Base-by-base conservation (phyloP, 1,284 basidiomycete species). In the Uromyces viciae-fabae region DNA sequence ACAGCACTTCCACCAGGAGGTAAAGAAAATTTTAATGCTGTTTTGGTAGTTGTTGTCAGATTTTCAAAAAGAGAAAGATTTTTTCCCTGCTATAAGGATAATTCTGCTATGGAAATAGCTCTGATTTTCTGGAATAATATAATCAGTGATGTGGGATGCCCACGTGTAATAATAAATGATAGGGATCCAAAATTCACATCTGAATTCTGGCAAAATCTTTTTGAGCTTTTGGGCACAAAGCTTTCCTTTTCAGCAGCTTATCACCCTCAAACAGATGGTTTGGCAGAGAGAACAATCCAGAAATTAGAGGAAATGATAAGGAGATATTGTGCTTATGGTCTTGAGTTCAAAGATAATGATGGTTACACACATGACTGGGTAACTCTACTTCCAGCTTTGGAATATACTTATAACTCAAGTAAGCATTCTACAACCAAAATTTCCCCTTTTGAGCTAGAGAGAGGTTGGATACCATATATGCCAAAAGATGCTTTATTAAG, bases 251-350 rank as follows among this genome's bases (percentile, higher is more conserved):
- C 52, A 2, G 58, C 52, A 33, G 43, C 72, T 3, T 75, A 75
- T 38, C 72, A 75, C 62, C 46, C 46, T 2, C 71, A 74, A 31
- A 74, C 28, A 11, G 68, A 71, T 71, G 68, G 68, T 4, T 11
- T 74, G 36, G 71, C 71, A 33, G 71, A 74, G 38, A 74, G 73
- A 42, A 75, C 43, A 56, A 60, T 75, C 4, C 52, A 75, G 25
- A 75, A 54, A 17, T 25, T 75, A 19, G 72, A 75, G 40, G 46
- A 58, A 15, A 54, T 75, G 28, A 38, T 75, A 14, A 36, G 52
- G 2, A 40, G 36, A 19, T 75, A 33, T 62, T 75, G 73, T 56
- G 73, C 56, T 4, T 75, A 42, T 43, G 56, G 56, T 4, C 7
- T 75, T 31, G 14, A 33, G 25, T 38, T 36, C 33, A 75, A 40